Percentiles rank a stretch among this genome's conserved stretches.
Conservation (phyloP, 2,329 filamentous ascomycete species). For the Berkeleyomyces basicola region DNA sequence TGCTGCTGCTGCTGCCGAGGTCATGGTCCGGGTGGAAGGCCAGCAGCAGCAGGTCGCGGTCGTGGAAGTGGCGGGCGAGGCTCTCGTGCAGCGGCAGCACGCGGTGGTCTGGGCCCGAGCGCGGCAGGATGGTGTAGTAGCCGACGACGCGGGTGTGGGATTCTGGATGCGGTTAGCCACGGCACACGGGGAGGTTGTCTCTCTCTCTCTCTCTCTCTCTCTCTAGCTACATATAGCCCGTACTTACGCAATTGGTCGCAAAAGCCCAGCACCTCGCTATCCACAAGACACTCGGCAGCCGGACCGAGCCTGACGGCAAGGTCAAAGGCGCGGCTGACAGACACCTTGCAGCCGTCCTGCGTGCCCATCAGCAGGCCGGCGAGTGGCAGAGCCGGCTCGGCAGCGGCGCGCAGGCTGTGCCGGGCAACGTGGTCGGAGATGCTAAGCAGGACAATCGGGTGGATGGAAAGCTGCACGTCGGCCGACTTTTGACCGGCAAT, state of each 20-base stretch:
- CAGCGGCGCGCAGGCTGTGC: conserved; percentile 49
- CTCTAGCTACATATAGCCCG: too few relatives aligned
- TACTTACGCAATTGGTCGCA: not conserved
- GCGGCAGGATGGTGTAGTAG: conserved; percentile 70
- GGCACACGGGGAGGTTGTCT: not conserved
- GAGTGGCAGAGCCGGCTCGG: conserved; percentile 52
- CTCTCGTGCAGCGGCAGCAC: conserved; percentile 64
- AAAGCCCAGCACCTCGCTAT: conserved; percentile 2
- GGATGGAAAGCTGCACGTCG: conserved; percentile 69
- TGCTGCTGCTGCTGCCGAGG: conserved; percentile 35
- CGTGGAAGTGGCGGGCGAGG: conserved; percentile 58
- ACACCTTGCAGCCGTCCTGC: conserved; percentile 79
- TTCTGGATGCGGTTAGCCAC: conserved; percentile 43
- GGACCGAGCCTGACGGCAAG: conserved; percentile 43
- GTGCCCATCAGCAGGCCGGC: conserved; percentile 81
- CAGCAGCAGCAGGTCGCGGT: conserved; percentile 72
- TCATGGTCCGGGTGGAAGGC: conserved; percentile 62
- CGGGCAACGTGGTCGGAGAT: conserved; percentile 95
- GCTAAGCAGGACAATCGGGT: conserved; percentile 86
- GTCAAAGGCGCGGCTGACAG: conserved; percentile 85
- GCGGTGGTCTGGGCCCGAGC: conserved; percentile 50
- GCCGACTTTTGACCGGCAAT: conserved; percentile 49
- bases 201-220: too few relatives aligned
- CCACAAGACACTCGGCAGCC: not conserved
- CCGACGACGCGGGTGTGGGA: conserved; percentile 75